phyloP scores from a whole-genome alignment of 148 eudicot species.

The Fagopyrum esculentum region DNA sequence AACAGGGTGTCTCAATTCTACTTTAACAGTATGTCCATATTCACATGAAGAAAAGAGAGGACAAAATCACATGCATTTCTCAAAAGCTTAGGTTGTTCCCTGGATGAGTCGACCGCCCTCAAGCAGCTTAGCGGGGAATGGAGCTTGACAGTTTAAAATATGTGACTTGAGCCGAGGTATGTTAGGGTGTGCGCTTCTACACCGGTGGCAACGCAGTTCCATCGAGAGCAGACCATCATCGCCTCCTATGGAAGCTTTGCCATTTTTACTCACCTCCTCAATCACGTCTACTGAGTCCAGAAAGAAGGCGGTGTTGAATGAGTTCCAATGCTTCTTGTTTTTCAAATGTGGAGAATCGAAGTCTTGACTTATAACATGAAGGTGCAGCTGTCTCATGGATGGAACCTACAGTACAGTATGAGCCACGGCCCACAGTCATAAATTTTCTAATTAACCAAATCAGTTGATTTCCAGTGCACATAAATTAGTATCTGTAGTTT shows the following conservation, averaged over 20 bases:
- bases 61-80: neutral
- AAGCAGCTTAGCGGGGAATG: conserved; percentile 50
- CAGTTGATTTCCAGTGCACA: neutral
- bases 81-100: conserved; percentile 20
- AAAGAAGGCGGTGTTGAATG: conserved; percentile 82
- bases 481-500: neutral
- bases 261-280: conserved; percentile 46
- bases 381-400: conserved; percentile 90
- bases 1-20: neutral
- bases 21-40: neutral
- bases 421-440: neutral
- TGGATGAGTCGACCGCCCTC: conserved; percentile 46
- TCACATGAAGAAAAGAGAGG: neutral
- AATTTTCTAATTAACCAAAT: neutral
- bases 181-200: conserved; percentile 93
- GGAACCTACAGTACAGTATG: conserved; percentile 51
- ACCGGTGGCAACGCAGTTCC: conserved; percentile 86
- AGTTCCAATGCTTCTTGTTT: conserved; percentile 99
- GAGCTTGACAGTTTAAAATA: conserved; percentile 43
- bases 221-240: conserved; percentile 42
- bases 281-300: conserved; percentile 81
- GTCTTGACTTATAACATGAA: conserved; percentile 93
- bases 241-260: conserved; percentile 36
- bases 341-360: conserved; percentile 66
- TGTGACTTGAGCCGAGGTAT: conserved; percentile 78